Conservation (phyloP, 257 asterid species). For the Jasminum sambac region DNA sequence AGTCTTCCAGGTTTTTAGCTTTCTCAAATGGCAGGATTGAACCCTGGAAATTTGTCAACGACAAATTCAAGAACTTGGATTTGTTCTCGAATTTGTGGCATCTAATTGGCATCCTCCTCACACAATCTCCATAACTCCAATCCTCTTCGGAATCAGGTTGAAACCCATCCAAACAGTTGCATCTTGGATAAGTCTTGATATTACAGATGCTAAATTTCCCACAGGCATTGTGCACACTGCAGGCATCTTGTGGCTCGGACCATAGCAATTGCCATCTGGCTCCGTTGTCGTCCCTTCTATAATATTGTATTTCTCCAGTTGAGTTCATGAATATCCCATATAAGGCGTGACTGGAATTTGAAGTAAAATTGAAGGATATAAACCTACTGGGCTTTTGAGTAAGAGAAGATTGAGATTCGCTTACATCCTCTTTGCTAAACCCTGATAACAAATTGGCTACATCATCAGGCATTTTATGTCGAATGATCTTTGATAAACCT, state of each 20-base stretch:
- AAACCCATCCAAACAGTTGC: constrained; percentile 40
- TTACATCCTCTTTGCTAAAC: background rate
- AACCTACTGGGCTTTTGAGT: too few relatives aligned
- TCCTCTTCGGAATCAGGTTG: background rate
- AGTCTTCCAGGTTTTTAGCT: background rate
- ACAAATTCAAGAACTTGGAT: constrained; percentile 16
- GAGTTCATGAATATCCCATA: constrained; percentile 34
- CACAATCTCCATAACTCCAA: constrained; percentile 33
- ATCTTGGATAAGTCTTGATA: background rate
- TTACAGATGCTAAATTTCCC: constrained; percentile 38
- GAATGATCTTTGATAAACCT: background rate
- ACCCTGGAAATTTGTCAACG: background rate
- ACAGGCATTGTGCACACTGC: constrained; percentile 27
- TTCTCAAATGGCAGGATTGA: background rate
- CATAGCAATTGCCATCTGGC: constrained; percentile 18
- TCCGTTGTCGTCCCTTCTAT: background rate
- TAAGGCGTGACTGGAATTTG: background rate
- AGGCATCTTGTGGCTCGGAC: constrained; percentile 25
- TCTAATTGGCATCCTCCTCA: background rate
- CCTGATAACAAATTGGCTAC: constrained; percentile 21
- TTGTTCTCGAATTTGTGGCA: constrained; percentile 25
- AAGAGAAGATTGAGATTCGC: background rate
- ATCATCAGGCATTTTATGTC: background rate
- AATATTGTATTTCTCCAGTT: constrained; percentile 36
- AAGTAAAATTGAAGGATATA: background rate